These are phyloP conservation scores for Coprinopsis cinerea DNA, from an alignment of 768 basidiomycete species.

Conservation along the genomic window DNA sequence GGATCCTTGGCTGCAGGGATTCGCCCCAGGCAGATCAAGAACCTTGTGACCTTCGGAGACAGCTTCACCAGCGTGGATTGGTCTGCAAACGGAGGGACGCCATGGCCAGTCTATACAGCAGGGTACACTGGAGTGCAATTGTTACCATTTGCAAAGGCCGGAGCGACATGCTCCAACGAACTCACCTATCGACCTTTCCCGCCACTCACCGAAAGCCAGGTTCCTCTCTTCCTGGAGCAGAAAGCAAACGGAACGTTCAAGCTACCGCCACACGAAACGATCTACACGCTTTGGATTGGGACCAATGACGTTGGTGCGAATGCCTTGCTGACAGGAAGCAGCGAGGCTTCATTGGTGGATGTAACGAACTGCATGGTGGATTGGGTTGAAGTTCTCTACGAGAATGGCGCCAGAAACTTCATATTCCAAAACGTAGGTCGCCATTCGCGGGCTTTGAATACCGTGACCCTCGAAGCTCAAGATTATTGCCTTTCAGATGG, in stretches of 20 bases:
- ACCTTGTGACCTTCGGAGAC: constrained; percentile 65
- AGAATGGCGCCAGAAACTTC: constrained; percentile 58
- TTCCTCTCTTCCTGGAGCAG: constrained; percentile 46
- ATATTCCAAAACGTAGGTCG: constrained; percentile 61
- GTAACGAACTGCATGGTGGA: constrained; percentile 53
- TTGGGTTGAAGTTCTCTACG: constrained; percentile 52
- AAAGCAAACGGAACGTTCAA: constrained; percentile 34
- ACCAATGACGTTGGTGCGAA: constrained; percentile 57
- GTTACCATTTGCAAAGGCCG: constrained; percentile 53
- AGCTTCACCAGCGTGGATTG: constrained; percentile 51
- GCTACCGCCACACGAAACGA: constrained; percentile 38
- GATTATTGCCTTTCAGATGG: constrained; percentile 33
- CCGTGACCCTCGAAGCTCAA: not conserved
- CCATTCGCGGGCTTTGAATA: not conserved
- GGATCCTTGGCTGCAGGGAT: constrained; percentile 12
- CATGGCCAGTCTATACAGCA: constrained; percentile 60
- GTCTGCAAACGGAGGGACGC: constrained; percentile 34
- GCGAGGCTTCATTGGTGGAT: constrained; percentile 50
- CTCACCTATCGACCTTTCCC: constrained; percentile 55
- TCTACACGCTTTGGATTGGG: constrained; percentile 67
- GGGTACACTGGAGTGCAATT: constrained; percentile 47
- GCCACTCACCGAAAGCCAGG: constrained; percentile 50
- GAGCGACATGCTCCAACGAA: constrained; percentile 62
- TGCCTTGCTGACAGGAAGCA: constrained; percentile 47
- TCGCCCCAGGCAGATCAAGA: constrained; percentile 42